These are phyloP conservation scores for Clavispora phyllophila DNA, from an alignment of 805 yeast species.

Conservation along the genomic window DNA sequence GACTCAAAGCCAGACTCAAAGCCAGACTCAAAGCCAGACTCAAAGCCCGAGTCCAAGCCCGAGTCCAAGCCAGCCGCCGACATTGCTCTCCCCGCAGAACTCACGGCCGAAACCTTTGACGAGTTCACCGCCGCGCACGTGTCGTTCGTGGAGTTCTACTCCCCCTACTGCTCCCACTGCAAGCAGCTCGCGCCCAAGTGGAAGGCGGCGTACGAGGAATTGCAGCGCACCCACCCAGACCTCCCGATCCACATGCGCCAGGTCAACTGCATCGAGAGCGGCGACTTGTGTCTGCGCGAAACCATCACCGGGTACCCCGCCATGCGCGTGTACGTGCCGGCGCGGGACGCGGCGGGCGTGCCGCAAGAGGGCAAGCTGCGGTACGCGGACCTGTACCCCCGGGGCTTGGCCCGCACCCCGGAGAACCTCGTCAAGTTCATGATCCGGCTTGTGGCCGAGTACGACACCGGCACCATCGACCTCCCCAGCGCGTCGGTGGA, in stretches of 20 bases:
- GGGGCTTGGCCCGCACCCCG: conserved; percentile 38
- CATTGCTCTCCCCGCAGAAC: conserved; percentile 41
- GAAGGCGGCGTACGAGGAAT: conserved; percentile 60
- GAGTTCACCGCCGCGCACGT: conserved; percentile 44
- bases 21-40: conserved; percentile 2
- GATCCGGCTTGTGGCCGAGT: conserved; percentile 47
- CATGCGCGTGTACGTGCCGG: conserved; percentile 63
- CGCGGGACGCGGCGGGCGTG: conserved; percentile 26
- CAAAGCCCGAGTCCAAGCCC: neutral
- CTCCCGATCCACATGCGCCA: conserved; percentile 57
- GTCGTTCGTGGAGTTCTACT: conserved; percentile 80
- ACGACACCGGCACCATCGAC: conserved; percentile 32
- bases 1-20: too few species aligned
- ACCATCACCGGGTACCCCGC: conserved; percentile 64
- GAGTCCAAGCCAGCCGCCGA: neutral
- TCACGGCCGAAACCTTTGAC: conserved; percentile 50
- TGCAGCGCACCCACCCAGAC: conserved; percentile 17
- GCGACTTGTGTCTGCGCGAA: conserved; percentile 76
- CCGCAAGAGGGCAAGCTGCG: conserved; percentile 24
- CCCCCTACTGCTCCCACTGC: conserved; percentile 90
- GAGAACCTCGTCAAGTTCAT: conserved; percentile 51
- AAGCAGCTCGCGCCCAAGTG: conserved; percentile 74
- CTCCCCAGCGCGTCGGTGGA: conserved; percentile 38
- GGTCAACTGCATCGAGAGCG: conserved; percentile 81
- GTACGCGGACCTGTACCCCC: conserved; percentile 43